Evolutionary conservation across 108 stramenopile species (phyloP), one percentile per base, ranked within the genome.

Genomic region (Pseudonitzschia delicatissima): DNA sequence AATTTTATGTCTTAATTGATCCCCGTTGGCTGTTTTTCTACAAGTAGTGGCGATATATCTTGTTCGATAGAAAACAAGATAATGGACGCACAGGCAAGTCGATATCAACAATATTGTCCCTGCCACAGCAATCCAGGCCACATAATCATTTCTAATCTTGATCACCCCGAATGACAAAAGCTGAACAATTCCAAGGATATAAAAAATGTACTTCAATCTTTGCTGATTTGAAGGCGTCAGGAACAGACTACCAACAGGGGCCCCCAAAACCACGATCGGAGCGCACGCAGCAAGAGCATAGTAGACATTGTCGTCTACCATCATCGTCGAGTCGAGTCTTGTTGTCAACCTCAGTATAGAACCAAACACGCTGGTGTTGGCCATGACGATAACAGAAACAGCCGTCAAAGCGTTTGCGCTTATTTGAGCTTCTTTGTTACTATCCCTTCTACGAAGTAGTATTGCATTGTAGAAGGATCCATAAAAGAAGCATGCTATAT

Each of bases 341-440:
- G 47, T 48, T 48, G 47, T 48, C 17, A 48, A 8, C 7, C 47
- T 18, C 39, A 63, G 45, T 63, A 63, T 45, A 13, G 62, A 45
- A 25, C 62, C 62, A 28, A 47, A 45, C 26, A 63, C 26, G 29
- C 62, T 63, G 45, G 62, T 63, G 39, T 45, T 47, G 4, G 62
- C 6, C 62, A 63, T 63, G 13, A 63, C 23, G 25, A 63, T 31
- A 40, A 63, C 62, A 26, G 62, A 63, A 45, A 17, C 45, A 47
- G 62, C 62, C 25, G 45, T 47, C 62, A 63, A 47, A 11, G 42
- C 45, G 45, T 63, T 45, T 28, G 15, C 62, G 29, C 45, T 31
- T 25, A 45, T 63, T 40, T 29, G 20, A n/a, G 5, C 9, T 40
- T 36, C 28, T 40, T n/a, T 37, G n/a, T 2, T n/a, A 5, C 37